These are phyloP conservation scores for Ophioceras dolichostomum DNA, from an alignment of 2,329 filamentous ascomycete genomes.

Conservation along the genomic window DNA sequence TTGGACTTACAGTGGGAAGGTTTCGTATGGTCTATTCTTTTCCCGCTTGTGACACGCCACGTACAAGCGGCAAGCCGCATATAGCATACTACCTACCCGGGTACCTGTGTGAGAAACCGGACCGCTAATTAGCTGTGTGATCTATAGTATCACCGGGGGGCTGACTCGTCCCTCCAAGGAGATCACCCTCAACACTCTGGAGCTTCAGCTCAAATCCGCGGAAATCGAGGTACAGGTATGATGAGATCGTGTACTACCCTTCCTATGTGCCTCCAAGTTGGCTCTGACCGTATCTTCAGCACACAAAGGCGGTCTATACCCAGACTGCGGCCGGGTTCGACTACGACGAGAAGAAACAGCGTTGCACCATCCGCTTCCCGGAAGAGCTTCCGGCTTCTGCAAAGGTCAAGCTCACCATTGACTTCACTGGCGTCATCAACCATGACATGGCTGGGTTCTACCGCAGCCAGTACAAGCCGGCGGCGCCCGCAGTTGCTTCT, in stretches of 20 bases:
- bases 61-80: not conserved
- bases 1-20: constrained; percentile 72
- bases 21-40: constrained; percentile 32
- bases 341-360: constrained; percentile 76
- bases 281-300: constrained; percentile 7
- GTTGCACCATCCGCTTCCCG: constrained; percentile 64
- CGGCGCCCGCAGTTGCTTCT: constrained; percentile 56
- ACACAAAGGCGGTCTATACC: constrained; percentile 42
- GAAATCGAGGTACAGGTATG: constrained; percentile 44
- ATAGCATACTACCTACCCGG: too few relatives aligned
- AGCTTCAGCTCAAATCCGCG: constrained; percentile 61
- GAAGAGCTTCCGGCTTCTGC: constrained; percentile 50
- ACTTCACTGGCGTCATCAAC: constrained; percentile 69
- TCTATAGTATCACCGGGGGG: constrained; percentile 55
- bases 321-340: constrained; percentile 54
- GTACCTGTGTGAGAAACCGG: constrained; percentile 1
- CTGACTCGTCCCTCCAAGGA: constrained; percentile 61
- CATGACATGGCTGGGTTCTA: constrained; percentile 98
- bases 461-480: constrained; percentile 70
- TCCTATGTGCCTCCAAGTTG: not conserved
- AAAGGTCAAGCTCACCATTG: constrained; percentile 46
- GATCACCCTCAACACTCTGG: constrained; percentile 73
- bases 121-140: not conserved
- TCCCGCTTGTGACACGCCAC: not conserved
- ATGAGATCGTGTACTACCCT: not conserved